Percentiles rank a stretch among this genome's conserved stretches.
Conservation (phyloP, 139 green algal species). For the Coelastrella sp. region DNA sequence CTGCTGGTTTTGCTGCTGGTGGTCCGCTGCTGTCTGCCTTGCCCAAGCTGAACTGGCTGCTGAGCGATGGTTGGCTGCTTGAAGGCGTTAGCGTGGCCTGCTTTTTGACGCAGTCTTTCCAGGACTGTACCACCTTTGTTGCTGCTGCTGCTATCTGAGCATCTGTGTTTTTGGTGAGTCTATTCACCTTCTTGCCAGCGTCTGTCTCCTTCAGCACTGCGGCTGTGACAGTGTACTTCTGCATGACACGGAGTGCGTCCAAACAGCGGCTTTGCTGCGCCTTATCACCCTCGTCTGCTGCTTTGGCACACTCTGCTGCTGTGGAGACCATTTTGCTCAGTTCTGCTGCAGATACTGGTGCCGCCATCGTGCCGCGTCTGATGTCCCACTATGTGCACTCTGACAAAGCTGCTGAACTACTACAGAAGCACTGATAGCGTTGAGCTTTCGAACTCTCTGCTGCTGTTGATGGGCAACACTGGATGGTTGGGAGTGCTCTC, state of each 20-base stretch:
- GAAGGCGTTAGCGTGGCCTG: slow-evolving; percentile 41
- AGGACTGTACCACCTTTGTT: slow-evolving; percentile 69
- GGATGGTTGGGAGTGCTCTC: no score
- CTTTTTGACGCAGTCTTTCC: slow-evolving; percentile 79
- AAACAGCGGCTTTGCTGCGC: slow-evolving; percentile 72
- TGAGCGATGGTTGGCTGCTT: slow-evolving; percentile 2
- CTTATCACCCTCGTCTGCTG: slow-evolving; percentile 58
- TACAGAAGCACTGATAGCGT: no score
- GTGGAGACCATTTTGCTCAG: slow-evolving; percentile 66
- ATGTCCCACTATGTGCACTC: background rate
- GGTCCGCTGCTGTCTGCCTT: slow-evolving; percentile 11
- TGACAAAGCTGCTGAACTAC: no score
- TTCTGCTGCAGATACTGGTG: slow-evolving; percentile 46
- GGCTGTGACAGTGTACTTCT: slow-evolving; percentile 67
- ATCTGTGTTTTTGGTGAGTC: slow-evolving; percentile 79
- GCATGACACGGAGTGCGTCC: slow-evolving; percentile 73
- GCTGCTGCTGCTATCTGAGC: slow-evolving; percentile 66
- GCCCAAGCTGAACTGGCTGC: slow-evolving; percentile 20
- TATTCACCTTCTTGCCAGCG: slow-evolving; percentile 84
- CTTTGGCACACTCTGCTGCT: slow-evolving; percentile 47
- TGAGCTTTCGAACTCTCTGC: no score
- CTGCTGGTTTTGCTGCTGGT: background rate
- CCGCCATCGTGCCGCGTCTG: background rate
- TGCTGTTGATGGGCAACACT: no score
- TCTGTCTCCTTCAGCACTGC: slow-evolving; percentile 79